A percentile compares a stretch with the other conserved stretches of the same genome.
Conservation (phyloP, 345 rosid genomes). For the Punica granatum region DNA sequence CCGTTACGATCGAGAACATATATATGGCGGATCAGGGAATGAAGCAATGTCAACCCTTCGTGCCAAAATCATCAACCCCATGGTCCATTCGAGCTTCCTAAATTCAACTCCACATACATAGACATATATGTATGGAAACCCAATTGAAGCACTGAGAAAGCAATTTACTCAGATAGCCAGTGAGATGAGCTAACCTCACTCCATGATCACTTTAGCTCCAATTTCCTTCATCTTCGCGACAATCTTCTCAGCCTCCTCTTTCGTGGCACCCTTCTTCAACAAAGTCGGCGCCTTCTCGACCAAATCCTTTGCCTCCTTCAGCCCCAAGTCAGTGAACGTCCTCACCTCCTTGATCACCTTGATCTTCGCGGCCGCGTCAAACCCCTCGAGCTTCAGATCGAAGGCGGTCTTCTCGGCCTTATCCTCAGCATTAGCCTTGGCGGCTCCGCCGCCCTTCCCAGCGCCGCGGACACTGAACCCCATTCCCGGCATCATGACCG, state of each 20-base stretch:
- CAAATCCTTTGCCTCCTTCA: constrained; percentile 95
- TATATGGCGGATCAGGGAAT: background rate
- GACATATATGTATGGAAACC: background rate
- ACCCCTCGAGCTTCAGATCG: constrained; percentile 81
- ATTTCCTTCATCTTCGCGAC: constrained; percentile 68
- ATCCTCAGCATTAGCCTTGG: constrained; percentile 38
- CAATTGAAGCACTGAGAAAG: too few species aligned
- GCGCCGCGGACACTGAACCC: constrained; percentile 38
- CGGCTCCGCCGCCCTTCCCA: constrained; percentile 32
- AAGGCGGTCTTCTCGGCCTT: constrained; percentile 42
- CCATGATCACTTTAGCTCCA: constrained; percentile 85
- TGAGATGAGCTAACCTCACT: constrained; percentile 35
- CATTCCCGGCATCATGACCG: constrained; percentile 91
- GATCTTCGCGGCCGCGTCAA: constrained; percentile 61
- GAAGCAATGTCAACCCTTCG: too few species aligned
- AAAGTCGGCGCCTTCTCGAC: constrained; percentile 85
- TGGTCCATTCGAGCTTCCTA: background rate
- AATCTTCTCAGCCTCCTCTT: constrained; percentile 88
- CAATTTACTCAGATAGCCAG: background rate
- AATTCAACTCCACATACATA: background rate
- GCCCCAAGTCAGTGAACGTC: constrained; percentile 63
- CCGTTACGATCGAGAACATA: background rate
- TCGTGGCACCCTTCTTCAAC: constrained; percentile 82
- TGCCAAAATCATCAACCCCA: too few species aligned
- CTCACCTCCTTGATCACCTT: constrained; percentile 96